phyloP scores from a whole-genome alignment of 176 grass and related monocot genomes.

The Oryza glumipatula region DNA sequence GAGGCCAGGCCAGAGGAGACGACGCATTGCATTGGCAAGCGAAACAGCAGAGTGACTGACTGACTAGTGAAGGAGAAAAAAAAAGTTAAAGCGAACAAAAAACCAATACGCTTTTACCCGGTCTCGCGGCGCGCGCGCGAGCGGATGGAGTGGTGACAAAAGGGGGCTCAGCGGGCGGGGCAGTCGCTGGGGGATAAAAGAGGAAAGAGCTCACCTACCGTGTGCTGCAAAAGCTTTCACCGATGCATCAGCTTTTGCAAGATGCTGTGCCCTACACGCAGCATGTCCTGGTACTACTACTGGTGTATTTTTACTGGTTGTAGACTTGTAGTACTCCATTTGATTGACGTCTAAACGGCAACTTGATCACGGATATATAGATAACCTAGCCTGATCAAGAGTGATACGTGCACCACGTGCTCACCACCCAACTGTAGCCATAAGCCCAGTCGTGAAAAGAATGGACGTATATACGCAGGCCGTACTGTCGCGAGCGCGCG shows the following conservation, averaged over 20 bases:
- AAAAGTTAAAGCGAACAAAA: conserved; percentile 49
- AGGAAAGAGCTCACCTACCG: background rate
- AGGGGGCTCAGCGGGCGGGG: background rate
- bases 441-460: too few relatives aligned
- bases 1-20: background rate
- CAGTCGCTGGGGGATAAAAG: background rate
- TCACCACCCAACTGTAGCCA: too few relatives aligned
- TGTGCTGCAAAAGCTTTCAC: conserved; percentile 20
- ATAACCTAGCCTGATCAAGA: too few relatives aligned
- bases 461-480: too few relatives aligned
- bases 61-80: background rate
- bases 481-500: too few relatives aligned
- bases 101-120: conserved; percentile 46
- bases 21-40: background rate
- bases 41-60: background rate
- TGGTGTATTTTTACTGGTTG: background rate
- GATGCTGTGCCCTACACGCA: background rate
- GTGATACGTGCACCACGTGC: too few relatives aligned
- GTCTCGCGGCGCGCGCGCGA: background rate
- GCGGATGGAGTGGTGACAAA: conserved; percentile 39
- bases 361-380: background rate
- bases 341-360: background rate
- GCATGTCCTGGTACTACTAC: too few relatives aligned
- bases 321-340: background rate
- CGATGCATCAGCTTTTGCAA: background rate